Evolutionary conservation across 768 basidiomycete genomes (phyloP).

Genomic region (Rhodocollybia butyracea): DNA sequence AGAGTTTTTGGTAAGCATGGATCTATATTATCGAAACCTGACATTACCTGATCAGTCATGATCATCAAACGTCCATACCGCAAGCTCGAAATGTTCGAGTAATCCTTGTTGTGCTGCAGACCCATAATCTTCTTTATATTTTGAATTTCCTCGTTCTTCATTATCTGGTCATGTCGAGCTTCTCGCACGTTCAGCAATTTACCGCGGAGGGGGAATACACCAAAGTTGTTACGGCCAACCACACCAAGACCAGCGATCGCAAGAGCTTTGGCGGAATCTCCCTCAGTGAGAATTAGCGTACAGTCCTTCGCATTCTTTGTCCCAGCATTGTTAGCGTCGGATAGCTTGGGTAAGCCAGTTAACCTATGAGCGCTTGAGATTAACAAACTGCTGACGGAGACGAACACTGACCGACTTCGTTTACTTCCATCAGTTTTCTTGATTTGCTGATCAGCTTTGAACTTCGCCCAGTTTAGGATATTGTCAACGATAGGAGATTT

Average conservation of each 20-base stretch:
- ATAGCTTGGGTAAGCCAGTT: constrained; percentile 86
- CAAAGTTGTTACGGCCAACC: constrained; percentile 94
- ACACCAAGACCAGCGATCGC: constrained; percentile 94
- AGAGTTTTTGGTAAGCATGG: constrained; percentile 4
- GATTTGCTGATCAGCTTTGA: constrained; percentile 92
- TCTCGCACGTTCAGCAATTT: constrained; percentile 97
- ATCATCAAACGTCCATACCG: constrained; percentile 97
- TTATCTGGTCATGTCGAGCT: constrained; percentile 91
- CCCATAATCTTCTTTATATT: constrained; percentile 99
- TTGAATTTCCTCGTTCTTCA: constrained; percentile 97
- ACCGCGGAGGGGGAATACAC: constrained; percentile 96
- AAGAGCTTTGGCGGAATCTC: constrained; percentile 97
- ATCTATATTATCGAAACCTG: not conserved
- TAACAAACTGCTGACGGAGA: not conserved
- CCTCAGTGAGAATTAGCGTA: constrained; percentile 96
- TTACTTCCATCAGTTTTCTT: constrained; percentile 96
- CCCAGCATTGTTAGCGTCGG: constrained; percentile 97
- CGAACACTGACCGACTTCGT: constrained; percentile 65
- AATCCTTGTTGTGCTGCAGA: constrained; percentile 90
- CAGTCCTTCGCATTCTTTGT: constrained; percentile 76
- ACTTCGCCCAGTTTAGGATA: constrained; percentile 93
- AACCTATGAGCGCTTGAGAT: constrained; percentile 46
- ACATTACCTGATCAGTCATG: constrained; percentile 95
- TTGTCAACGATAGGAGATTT: constrained; percentile 91
- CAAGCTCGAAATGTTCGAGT: constrained; percentile 60